A percentile compares a stretch with the other conserved stretches of the same genome.
Conservation (phyloP, 257 asterid species). For the Fraxinus pennsylvanica region DNA sequence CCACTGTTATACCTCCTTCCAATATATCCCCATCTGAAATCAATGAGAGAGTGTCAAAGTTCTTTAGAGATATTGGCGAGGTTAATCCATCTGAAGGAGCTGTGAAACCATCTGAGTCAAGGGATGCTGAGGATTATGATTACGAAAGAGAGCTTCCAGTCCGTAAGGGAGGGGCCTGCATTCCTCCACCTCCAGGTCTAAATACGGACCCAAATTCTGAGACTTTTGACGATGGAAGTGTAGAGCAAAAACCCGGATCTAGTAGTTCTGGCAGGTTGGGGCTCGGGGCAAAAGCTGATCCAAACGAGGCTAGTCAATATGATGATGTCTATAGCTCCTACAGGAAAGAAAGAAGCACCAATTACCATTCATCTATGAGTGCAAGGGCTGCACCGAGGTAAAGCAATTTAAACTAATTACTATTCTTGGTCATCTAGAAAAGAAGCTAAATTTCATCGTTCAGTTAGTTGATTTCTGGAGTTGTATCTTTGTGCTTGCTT, state of each 20-base stretch:
- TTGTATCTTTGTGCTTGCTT: neutral
- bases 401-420: neutral
- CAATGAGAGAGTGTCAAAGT: slow-evolving; percentile 86
- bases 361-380: slow-evolving; percentile 81
- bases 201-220: slow-evolving; percentile 65
- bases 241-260: slow-evolving; percentile 64
- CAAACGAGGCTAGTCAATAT: slow-evolving; percentile 82
- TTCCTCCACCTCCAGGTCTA: slow-evolving; percentile 83
- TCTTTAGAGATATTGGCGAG: slow-evolving; percentile 89
- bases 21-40: slow-evolving; percentile 68
- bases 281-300: slow-evolving; percentile 77
- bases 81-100: slow-evolving; percentile 94
- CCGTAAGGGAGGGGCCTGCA: slow-evolving; percentile 92
- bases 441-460: neutral
- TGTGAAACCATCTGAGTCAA: slow-evolving; percentile 54
- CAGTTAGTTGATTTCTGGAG: slow-evolving; percentile 1
- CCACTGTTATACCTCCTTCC: slow-evolving; percentile 85
- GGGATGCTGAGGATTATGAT: slow-evolving; percentile 59
- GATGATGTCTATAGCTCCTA: slow-evolving; percentile 95
- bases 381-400: slow-evolving; percentile 70
- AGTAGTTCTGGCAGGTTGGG: slow-evolving; percentile 74
- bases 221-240: slow-evolving; percentile 66
- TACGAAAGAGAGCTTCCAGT: slow-evolving; percentile 65
- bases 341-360: slow-evolving; percentile 88
- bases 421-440: neutral